phyloP scores from a whole-genome alignment of 83 land plant genomes.

The Isoetes engelmannii region DNA sequence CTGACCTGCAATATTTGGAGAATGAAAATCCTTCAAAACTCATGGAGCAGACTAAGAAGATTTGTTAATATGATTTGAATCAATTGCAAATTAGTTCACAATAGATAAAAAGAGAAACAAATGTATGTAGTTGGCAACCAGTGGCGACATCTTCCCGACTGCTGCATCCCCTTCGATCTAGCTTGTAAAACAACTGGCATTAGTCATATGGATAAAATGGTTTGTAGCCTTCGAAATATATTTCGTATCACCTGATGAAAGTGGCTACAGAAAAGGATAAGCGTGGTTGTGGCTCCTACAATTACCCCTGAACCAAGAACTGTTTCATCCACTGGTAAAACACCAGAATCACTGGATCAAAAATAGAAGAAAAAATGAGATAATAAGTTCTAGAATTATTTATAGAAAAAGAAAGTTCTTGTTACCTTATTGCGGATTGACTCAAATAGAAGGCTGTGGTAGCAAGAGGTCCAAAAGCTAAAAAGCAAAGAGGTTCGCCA shows the following conservation, averaged over 20 bases:
- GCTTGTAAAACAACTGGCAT: constrained; percentile 1
- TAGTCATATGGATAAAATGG: neutral
- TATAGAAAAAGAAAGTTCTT: neutral
- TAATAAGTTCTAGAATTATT: constrained; percentile 1
- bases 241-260: constrained; percentile 86
- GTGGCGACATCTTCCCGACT: constrained; percentile 85
- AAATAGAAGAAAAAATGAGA: constrained; percentile 12
- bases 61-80: too few species aligned
- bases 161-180: constrained; percentile 83
- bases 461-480: constrained; percentile 93
- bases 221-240: neutral
- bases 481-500: constrained; percentile 94
- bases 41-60: too few species aligned
- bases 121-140: constrained; percentile 33
- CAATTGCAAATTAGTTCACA: too few species aligned
- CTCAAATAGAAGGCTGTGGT: constrained; percentile 84
- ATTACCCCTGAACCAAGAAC: constrained; percentile 52
- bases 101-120: too few species aligned
- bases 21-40: too few species aligned
- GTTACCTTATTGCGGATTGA: constrained; percentile 49
- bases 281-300: constrained; percentile 76
- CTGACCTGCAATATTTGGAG: constrained; percentile 66
- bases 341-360: constrained; percentile 25
- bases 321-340: constrained; percentile 41
- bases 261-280: constrained; percentile 96